phyloP scores from a whole-genome alignment of 2,329 filamentous ascomycete genomes.

The Daldinia sp. region DNA sequence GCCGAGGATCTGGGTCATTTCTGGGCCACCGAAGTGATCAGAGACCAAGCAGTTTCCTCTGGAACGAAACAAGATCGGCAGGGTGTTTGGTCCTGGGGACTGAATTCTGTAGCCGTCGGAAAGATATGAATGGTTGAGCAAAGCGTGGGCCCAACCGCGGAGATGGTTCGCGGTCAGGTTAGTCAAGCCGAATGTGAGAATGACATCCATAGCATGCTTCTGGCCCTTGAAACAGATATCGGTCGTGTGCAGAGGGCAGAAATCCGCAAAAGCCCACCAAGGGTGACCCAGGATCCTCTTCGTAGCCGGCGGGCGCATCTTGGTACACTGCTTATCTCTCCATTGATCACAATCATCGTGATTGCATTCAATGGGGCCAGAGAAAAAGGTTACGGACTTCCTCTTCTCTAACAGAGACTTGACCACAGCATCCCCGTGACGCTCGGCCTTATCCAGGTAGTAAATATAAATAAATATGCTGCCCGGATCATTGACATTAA shows the following conservation, averaged over 20 bases:
- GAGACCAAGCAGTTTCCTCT: neutral
- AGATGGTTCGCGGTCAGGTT: neutral
- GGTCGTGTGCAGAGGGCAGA: neutral
- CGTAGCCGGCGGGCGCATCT: neutral
- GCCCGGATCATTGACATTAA: conserved; percentile 4
- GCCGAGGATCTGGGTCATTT: neutral
- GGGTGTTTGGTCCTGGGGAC: neutral
- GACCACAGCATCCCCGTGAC: neutral
- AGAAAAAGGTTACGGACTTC: conserved; percentile 12
- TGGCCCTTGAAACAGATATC: neutral
- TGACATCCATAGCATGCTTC: neutral
- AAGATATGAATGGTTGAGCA: neutral
- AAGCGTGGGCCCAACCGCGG: conserved; percentile 1
- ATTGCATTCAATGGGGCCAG: neutral
- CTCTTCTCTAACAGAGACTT: neutral
- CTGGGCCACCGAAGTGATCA: neutral
- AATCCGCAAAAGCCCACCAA: conserved; percentile 14
- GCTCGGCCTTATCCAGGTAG: neutral
- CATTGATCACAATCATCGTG: neutral
- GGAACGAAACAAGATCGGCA: neutral
- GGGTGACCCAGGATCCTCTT: neutral
- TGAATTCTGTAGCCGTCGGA: neutral
- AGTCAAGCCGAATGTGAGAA: neutral
- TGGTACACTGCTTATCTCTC: neutral
- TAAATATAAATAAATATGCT: neutral